Evolutionary conservation across 2,329 filamentous ascomycete species (phyloP), one percentile per base, ranked within the genome.

Genomic region (Cladosporium sp.): DNA sequence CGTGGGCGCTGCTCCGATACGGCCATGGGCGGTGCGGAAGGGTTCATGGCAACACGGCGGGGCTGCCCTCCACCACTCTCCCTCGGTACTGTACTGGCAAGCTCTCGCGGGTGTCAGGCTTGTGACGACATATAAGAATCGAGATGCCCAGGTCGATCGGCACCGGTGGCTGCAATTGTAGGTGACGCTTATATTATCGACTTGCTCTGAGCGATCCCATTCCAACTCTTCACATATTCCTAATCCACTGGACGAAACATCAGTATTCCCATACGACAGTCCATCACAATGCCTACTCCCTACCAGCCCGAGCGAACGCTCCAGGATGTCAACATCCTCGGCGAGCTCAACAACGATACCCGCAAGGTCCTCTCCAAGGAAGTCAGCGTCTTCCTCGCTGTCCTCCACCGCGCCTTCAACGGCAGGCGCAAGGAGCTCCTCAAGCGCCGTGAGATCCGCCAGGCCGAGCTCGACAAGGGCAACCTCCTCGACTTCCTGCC

Each of bases 321-420:
- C 61, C 84, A 90, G 72, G 90, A 90, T 73, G 91, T 96, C 67
- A 83, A 84, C 73, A 82, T 97, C 78, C 84, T 89, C 65, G 92
- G 89, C 66, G 73, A 81, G 57, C 76, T 97, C 68, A 84, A 83
- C 66, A 83, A 92, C 55, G 77, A 85, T 63, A 86, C 91, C 71
- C 84, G 83, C 75, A 92, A 95, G 79, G 95, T 98, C 70, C 82
- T 97, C 60, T 95, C 84, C 58, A 92, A 90, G 63, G 82, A 95
- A 60, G 92, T 92, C 52, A 84, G 89, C 59, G 87, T 89, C 58
- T 98, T 97, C 78, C 83, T 98, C 56, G 88, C 92, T 35, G 85
- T 96, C 59, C 83, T 98, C 66, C 93, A 98, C 77, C 86, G 92
- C 68, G 89, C 90, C 59, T 97, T 97, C 81, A 95, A 97, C 72